These are phyloP conservation scores for Penicillium ochrochloron DNA, from an alignment of 495 filamentous ascomycete species.

Conservation along the genomic window DNA sequence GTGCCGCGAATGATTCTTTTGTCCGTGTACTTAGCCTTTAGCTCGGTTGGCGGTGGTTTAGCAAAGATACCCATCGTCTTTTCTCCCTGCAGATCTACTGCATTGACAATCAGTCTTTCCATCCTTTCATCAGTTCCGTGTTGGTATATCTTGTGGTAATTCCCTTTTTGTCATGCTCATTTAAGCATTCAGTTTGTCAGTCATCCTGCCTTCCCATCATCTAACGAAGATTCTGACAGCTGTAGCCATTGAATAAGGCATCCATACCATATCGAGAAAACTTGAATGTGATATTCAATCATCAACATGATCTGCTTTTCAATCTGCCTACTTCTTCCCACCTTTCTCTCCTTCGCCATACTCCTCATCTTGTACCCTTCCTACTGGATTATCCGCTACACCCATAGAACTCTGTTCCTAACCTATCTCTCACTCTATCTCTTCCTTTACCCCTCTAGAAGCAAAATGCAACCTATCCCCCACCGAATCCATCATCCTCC, in stretches of 20 bases:
- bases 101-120: background rate
- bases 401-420: background rate
- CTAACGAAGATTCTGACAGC: background rate
- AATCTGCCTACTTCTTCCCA: background rate
- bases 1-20: background rate
- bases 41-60: conserved; percentile 10
- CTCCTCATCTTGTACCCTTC: background rate
- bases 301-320: background rate
- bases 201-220: background rate
- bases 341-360: background rate
- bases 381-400: background rate
- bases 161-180: background rate
- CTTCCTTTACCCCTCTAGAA: background rate
- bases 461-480: background rate
- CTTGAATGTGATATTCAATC: background rate
- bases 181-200: background rate
- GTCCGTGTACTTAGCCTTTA: conserved; percentile 5
- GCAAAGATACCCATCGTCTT: conserved; percentile 12
- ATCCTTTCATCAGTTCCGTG: background rate
- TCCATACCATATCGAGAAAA: background rate
- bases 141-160: background rate
- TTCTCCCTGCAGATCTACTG: background rate
- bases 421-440: background rate
- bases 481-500: background rate
- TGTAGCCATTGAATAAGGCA: background rate